A percentile compares a stretch with the other conserved stretches of the same genome.
These are phyloP conservation scores for Flaveria trinervia DNA, from an alignment of 129 eudicot species.

Conservation along the genomic window DNA sequence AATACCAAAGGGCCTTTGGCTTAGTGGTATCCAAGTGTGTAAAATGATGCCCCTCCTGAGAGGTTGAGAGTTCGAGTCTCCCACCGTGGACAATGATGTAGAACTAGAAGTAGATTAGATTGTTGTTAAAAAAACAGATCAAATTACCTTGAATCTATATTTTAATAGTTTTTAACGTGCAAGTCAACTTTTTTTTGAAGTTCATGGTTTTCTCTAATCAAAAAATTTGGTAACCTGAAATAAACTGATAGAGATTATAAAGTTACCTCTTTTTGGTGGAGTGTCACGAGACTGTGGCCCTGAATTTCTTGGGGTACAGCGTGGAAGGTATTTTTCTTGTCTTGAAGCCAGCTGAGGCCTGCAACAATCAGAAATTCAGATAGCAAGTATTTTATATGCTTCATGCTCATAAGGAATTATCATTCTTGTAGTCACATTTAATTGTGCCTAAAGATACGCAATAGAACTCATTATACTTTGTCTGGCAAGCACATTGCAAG, in stretches of 20 bases:
- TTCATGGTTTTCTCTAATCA: neutral
- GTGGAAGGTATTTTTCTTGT: constrained; percentile 67
- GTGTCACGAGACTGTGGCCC: constrained; percentile 89
- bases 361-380: constrained; percentile 30
- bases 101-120: no score
- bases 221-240: neutral
- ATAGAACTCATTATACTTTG: neutral
- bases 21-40: no score
- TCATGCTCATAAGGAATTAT: neutral
- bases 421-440: neutral
- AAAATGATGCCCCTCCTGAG: no score
- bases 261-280: constrained; percentile 89
- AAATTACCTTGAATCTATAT: neutral
- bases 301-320: constrained; percentile 59
- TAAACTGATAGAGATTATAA: neutral
- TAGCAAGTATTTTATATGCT: neutral
- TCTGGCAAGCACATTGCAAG: neutral
- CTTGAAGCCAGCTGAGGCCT: constrained; percentile 59
- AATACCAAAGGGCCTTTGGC: no score
- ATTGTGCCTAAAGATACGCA: neutral
- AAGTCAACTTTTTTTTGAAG: neutral
- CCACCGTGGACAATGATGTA: no score
- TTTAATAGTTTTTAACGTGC: neutral
- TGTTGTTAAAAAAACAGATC: neutral
- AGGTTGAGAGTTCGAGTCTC: no score